A percentile compares a stretch with the other conserved stretches of the same genome.
phyloP scores from a whole-genome alignment of 768 basidiomycete genomes.

The Auricularia sp. region DNA sequence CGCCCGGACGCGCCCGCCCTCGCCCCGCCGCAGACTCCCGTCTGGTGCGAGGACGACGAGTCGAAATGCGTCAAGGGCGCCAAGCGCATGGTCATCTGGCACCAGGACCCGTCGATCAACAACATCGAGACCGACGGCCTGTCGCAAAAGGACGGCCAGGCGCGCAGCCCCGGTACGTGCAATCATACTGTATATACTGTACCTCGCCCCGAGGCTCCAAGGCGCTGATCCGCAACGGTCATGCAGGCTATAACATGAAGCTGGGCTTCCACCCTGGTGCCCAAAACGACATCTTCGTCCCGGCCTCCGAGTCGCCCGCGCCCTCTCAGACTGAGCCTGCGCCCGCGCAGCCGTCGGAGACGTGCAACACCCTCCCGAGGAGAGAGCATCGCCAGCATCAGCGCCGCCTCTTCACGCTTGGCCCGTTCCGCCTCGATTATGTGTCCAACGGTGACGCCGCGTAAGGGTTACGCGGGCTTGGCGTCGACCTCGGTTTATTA shows the following conservation, averaged over 20 bases:
- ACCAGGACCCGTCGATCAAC: slow-evolving; percentile 1
- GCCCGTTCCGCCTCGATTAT: too few species aligned
- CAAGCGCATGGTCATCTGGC: slow-evolving; percentile 3
- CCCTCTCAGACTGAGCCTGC: not conserved
- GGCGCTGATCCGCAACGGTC: not conserved
- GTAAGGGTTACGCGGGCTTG: too few species aligned
- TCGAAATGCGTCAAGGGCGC: not conserved
- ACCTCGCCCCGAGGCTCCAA: not conserved
- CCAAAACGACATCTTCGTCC: slow-evolving; percentile 6
- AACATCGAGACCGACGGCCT: not conserved
- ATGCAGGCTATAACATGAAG: slow-evolving; percentile 3
- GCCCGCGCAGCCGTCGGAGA: not conserved
- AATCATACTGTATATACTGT: too few species aligned
- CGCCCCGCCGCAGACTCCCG: not conserved
- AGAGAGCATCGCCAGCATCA: not conserved
- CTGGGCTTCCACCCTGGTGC: slow-evolving; percentile 2
- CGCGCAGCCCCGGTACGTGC: not conserved
- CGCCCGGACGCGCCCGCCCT: not conserved
- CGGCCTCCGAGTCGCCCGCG: not conserved
- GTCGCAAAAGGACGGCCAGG: slow-evolving; percentile 3
- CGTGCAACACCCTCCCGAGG: not conserved
- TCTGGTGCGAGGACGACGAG: slow-evolving; percentile 4
- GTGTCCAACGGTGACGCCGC: too few species aligned
- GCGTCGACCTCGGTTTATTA: too few species aligned
- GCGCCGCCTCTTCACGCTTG: too few species aligned